These are phyloP conservation scores for Xenoacremonium recifei DNA, from an alignment of 2,329 filamentous ascomycete genomes.

Conservation along the genomic window DNA sequence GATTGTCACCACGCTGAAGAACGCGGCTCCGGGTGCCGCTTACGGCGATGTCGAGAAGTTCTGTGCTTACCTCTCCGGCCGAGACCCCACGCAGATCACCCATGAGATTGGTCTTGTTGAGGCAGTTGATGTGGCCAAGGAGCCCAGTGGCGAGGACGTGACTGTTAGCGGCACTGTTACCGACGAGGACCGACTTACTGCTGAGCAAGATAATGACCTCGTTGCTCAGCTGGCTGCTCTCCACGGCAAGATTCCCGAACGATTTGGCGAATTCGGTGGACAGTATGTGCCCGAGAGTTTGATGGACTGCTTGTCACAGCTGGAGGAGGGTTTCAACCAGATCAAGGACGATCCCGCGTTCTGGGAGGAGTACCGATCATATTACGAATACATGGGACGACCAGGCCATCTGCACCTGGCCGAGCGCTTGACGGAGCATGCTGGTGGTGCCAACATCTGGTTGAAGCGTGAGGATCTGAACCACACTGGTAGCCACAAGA, in stretches of 20 bases:
- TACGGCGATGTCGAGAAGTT: constrained; percentile 81
- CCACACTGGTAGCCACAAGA: constrained; percentile 98
- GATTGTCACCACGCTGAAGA: constrained; percentile 75
- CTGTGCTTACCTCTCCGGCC: constrained; percentile 66
- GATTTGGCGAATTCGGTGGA: constrained; percentile 94
- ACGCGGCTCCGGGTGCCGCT: constrained; percentile 29
- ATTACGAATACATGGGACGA: constrained; percentile 96
- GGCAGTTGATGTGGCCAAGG: constrained; percentile 56
- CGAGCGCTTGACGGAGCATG: constrained; percentile 81
- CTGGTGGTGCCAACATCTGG: constrained; percentile 94
- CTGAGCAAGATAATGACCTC: constrained; percentile 56
- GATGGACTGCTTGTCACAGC: constrained; percentile 91
- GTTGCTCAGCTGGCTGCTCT: constrained; percentile 83
- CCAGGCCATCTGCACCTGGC: constrained; percentile 90
- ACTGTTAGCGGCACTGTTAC: constrained; percentile 61
- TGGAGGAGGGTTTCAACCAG: constrained; percentile 87
- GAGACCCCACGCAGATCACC: constrained; percentile 44
- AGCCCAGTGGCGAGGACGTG: constrained; percentile 35
- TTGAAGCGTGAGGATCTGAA: constrained; percentile 97
- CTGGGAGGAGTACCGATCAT: constrained; percentile 95
- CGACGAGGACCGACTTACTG: constrained; percentile 65
- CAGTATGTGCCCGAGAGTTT: constrained; percentile 97
- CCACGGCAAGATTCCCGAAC: constrained; percentile 76
- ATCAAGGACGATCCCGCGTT: constrained; percentile 86
- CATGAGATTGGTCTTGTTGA: constrained; percentile 71